Conservation (phyloP, 257 asterid genomes). For the Galeopsis tetrahit region DNA sequence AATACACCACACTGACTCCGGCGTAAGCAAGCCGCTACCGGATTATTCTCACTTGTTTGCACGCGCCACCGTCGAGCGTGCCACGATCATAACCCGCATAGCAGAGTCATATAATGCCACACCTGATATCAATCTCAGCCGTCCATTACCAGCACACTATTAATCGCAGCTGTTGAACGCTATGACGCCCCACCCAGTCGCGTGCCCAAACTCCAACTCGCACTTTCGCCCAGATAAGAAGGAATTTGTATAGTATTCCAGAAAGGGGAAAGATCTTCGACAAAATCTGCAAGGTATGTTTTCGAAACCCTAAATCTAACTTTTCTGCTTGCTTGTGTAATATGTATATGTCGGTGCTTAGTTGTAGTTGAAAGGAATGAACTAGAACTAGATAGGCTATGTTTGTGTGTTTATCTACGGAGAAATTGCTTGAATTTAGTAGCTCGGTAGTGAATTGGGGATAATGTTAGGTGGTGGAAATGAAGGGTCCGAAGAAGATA, state of each 20-base stretch:
- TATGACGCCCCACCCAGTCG: constrained; percentile 37
- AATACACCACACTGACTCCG: neutral
- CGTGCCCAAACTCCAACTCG: constrained; percentile 42
- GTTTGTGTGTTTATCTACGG: constrained; percentile 24
- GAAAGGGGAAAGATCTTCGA: constrained; percentile 33
- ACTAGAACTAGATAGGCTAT: constrained; percentile 8
- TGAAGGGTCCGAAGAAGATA: constrained; percentile 61
- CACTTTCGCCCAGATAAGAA: constrained; percentile 39
- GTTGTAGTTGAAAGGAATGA: constrained; percentile 3
- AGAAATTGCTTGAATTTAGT: constrained; percentile 24
- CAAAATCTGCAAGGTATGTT: constrained; percentile 40
- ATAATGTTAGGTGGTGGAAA: constrained; percentile 57
- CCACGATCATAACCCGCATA: neutral
- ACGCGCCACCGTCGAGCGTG: constrained; percentile 49
- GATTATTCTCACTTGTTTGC: neutral
- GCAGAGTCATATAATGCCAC: constrained; percentile 16
- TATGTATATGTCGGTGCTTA: constrained; percentile 13
- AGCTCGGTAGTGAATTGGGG: constrained; percentile 36
- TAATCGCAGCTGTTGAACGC: constrained; percentile 35
- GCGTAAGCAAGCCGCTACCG: neutral
- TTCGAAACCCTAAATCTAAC: constrained; percentile 37
- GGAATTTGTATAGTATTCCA: constrained; percentile 22
- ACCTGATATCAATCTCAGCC: constrained; percentile 24
- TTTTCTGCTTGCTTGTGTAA: constrained; percentile 5
- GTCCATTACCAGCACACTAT: constrained; percentile 24